Percentiles rank a stretch among this genome's conserved stretches.
These are phyloP conservation scores for Pseudopyrenochaeta lycopersici DNA, from an alignment of 2,329 filamentous ascomycete genomes.

Conservation along the genomic window DNA sequence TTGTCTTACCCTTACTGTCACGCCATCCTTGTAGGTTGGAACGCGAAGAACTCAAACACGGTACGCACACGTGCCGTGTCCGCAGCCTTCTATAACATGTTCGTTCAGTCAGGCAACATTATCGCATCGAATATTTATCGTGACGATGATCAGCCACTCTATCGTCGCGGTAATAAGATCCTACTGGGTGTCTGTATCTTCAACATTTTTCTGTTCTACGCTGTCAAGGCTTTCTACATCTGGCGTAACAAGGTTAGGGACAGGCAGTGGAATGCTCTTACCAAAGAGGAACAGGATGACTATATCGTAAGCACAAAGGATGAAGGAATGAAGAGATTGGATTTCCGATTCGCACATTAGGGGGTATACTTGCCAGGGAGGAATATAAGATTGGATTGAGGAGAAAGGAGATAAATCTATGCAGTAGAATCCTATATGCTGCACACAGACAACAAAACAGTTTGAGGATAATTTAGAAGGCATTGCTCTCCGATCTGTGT, in stretches of 20 bases:
- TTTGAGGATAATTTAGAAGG: too few relatives aligned
- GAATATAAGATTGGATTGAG: background rate
- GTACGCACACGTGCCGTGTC: constrained; percentile 52
- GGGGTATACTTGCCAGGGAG: background rate
- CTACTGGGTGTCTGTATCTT: constrained; percentile 43
- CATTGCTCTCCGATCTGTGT: too few relatives aligned
- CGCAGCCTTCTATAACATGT: constrained; percentile 54
- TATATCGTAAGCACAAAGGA: constrained; percentile 40
- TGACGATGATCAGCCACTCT: constrained; percentile 55
- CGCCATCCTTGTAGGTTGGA: constrained; percentile 52
- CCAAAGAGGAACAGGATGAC: constrained; percentile 36
- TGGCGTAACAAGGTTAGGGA: constrained; percentile 51
- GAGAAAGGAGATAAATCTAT: too few relatives aligned
- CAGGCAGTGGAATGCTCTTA: constrained; percentile 38
- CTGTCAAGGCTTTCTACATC: constrained; percentile 53
- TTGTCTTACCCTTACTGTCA: constrained; percentile 64
- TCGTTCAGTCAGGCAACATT: constrained; percentile 58
- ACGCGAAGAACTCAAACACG: constrained; percentile 50
- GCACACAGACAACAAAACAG: too few relatives aligned
- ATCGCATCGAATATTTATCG: constrained; percentile 60
- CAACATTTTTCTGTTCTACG: constrained; percentile 45
- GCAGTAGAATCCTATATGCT: too few relatives aligned
- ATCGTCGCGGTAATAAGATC: constrained; percentile 53
- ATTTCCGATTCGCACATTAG: constrained; percentile 43
- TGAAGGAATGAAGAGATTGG: constrained; percentile 39